These are phyloP conservation scores for Zygosaccharomyces gambellarensis DNA, from an alignment of 805 yeast species.

Conservation along the genomic window DNA sequence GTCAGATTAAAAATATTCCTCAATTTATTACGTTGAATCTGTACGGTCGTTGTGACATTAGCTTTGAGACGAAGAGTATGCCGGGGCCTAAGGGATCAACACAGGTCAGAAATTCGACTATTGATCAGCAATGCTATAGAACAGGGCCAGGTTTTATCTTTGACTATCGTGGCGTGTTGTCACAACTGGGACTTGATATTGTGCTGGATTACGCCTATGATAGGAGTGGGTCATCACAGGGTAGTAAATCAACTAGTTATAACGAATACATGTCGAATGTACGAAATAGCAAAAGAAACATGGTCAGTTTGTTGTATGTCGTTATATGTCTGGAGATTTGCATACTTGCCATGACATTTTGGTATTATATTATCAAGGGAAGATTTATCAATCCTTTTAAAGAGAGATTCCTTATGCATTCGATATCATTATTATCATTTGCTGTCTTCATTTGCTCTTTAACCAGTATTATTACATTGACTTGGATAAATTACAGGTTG, in stretches of 20 bases:
- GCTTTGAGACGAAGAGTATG: slow-evolving; percentile 10
- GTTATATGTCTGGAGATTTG: slow-evolving; percentile 14
- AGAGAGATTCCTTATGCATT: slow-evolving; percentile 23
- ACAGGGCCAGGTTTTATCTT: slow-evolving; percentile 22
- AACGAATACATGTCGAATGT: slow-evolving; percentile 12
- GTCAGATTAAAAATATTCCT: slow-evolving; percentile 26
- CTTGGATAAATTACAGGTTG: slow-evolving; percentile 17
- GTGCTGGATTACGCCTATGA: slow-evolving; percentile 31
- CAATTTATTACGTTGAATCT: slow-evolving; percentile 24
- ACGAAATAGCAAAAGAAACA: slow-evolving; percentile 14
- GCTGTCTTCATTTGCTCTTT: slow-evolving; percentile 21
- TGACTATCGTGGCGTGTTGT: slow-evolving; percentile 27
- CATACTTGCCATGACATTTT: slow-evolving; percentile 15
- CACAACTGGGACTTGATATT: slow-evolving; percentile 26
- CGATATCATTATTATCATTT: slow-evolving; percentile 24
- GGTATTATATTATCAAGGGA: slow-evolving; percentile 30
- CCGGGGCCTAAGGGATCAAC: slow-evolving; percentile 7
- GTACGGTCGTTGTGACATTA: slow-evolving; percentile 26
- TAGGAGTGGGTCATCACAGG: not conserved
- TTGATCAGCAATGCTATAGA: slow-evolving; percentile 13
- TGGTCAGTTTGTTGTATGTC: slow-evolving; percentile 18
- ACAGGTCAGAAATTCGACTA: slow-evolving; percentile 16
- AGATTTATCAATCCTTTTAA: slow-evolving; percentile 17
- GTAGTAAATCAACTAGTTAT: slow-evolving; percentile 10
- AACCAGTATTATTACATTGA: slow-evolving; percentile 16